Conservation (phyloP, 345 rosid species). For the Brassica juncea region DNA sequence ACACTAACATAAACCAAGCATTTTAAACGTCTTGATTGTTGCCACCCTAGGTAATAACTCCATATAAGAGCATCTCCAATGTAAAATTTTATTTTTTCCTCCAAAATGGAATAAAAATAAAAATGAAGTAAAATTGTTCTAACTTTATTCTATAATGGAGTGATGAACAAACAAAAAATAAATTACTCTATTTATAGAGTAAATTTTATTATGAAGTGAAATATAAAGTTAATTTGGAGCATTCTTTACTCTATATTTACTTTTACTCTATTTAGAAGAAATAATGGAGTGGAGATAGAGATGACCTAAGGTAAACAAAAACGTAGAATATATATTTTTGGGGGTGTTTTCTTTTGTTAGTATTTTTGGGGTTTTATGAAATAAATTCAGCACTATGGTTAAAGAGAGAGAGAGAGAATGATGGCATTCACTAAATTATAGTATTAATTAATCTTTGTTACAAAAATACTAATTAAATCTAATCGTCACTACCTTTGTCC, state of each 20-base stretch:
- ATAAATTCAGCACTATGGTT: not conserved
- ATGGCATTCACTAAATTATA: slow-evolving; percentile 4
- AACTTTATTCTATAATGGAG: too few species aligned
- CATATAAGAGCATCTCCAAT: not conserved
- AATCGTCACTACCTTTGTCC: slow-evolving; percentile 28
- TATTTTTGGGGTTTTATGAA: not conserved
- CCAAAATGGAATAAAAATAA: too few species aligned
- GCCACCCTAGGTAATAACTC: not conserved
- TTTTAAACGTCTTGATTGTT: not conserved
- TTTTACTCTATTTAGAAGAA: too few species aligned
- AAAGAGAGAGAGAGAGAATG: not conserved
- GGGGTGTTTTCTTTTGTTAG: not conserved
- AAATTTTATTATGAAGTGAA: too few species aligned
- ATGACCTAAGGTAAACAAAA: not conserved
- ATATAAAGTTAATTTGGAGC: too few species aligned
- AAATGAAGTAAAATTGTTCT: too few species aligned
- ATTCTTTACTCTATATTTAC: too few species aligned
- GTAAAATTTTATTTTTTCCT: too few species aligned
- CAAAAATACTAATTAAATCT: not conserved
- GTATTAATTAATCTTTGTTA: not conserved
- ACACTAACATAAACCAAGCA: not conserved
- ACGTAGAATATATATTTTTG: not conserved
- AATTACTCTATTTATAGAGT: too few species aligned
- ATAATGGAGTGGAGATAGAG: too few species aligned
- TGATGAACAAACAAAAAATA: too few species aligned